phyloP scores from a whole-genome alignment of 257 asterid species.

The Echium plantagineum region DNA sequence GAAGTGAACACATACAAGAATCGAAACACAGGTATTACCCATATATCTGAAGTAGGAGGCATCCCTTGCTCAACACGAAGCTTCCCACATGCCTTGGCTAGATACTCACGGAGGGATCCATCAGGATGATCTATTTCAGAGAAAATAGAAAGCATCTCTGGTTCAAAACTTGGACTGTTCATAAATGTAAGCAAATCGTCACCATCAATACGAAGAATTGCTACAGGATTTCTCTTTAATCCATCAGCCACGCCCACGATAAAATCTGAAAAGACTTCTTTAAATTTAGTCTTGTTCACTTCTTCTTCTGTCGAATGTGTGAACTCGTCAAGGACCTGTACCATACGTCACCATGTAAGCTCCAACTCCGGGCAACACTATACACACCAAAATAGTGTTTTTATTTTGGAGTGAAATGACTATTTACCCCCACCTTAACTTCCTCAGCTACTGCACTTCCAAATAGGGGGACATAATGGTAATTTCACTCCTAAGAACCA shows the following conservation, averaged over 20 bases:
- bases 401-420: too few relatives aligned
- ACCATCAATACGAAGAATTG: constrained; percentile 87
- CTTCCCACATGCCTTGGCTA: constrained; percentile 56
- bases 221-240: constrained; percentile 79
- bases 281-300: constrained; percentile 62
- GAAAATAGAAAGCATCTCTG: constrained; percentile 44
- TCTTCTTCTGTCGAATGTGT: constrained; percentile 58
- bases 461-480: too few relatives aligned
- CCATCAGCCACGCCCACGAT: constrained; percentile 95
- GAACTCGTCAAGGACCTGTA: constrained; percentile 69
- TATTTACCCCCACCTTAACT: too few relatives aligned
- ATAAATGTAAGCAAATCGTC: constrained; percentile 67
- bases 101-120: constrained; percentile 50
- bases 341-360: constrained; percentile 4
- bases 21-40: constrained; percentile 37
- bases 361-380: too few relatives aligned
- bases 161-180: constrained; percentile 38
- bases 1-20: too few relatives aligned
- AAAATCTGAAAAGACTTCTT: constrained; percentile 72
- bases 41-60: constrained; percentile 90
- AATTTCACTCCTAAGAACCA: too few relatives aligned
- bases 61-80: constrained; percentile 87
- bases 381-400: too few relatives aligned
- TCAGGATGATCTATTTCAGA: constrained; percentile 39
- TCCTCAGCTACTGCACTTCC: too few relatives aligned